Evolutionary conservation across 208 protist genomes (phyloP).

Genomic region (Balamuthia mandrillaris): DNA sequence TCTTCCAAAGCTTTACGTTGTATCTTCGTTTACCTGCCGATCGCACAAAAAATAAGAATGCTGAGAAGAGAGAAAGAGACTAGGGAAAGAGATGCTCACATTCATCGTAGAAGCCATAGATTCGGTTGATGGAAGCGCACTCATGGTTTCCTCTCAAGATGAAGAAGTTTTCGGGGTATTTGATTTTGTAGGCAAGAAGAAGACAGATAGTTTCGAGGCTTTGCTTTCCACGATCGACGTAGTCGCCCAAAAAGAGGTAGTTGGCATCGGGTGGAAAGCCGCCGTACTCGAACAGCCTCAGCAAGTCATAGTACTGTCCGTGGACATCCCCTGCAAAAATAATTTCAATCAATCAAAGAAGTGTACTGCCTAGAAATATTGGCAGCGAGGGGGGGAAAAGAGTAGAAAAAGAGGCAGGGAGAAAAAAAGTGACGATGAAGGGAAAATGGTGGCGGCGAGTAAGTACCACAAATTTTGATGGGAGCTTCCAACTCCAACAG

Average conservation of each 20-base stretch:
- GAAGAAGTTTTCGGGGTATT: conserved; percentile 94
- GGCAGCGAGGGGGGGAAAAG: background rate
- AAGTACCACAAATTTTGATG: conserved; percentile 76
- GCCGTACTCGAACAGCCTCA: conserved; percentile 97
- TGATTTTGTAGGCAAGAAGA: conserved; percentile 76
- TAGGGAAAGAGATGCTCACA: conserved; percentile 64
- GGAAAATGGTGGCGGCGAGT: background rate
- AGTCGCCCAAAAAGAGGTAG: conserved; percentile 99
- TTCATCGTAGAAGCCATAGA: conserved; percentile 99
- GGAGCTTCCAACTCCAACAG: conserved; percentile 81
- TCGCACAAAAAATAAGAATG: background rate
- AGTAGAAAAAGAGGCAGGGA: background rate
- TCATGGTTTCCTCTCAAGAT: conserved; percentile 98
- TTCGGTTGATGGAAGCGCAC: conserved; percentile 92
- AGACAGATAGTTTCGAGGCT: conserved; percentile 93
- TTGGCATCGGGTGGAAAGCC: conserved; percentile 97
- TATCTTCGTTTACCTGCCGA: conserved; percentile 86
- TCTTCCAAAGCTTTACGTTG: conserved; percentile 97
- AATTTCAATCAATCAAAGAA: background rate
- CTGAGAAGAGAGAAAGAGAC: background rate
- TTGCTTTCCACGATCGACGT: conserved; percentile 98
- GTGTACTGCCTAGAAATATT: background rate
- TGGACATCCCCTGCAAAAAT: conserved; percentile 91
- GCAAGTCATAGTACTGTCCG: conserved; percentile 98
- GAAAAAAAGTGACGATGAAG: background rate